These are phyloP conservation scores for Penicillium frequentans DNA, from an alignment of 2,329 filamentous ascomycete genomes.

Conservation along the genomic window DNA sequence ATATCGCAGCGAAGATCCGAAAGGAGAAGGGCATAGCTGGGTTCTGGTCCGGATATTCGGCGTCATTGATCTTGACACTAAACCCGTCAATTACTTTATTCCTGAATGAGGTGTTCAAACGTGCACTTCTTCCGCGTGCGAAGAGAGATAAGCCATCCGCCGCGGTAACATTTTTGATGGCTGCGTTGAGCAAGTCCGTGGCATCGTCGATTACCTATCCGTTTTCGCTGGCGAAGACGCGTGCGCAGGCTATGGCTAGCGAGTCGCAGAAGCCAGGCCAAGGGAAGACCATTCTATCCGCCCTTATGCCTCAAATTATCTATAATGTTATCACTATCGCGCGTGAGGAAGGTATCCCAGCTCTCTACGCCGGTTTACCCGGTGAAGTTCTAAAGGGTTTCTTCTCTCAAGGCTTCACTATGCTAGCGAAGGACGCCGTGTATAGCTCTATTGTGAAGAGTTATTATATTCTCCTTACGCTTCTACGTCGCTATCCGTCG, in stretches of 20 bases:
- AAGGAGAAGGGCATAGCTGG: conserved; percentile 70
- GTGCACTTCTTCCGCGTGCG: conserved; percentile 55
- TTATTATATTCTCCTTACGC: conserved; percentile 65
- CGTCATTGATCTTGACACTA: conserved; percentile 73
- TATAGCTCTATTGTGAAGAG: conserved; percentile 70
- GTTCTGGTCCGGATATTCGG: conserved; percentile 87
- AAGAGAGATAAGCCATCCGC: conserved; percentile 55
- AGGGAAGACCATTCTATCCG: conserved; percentile 4
- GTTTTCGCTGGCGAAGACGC: conserved; percentile 79
- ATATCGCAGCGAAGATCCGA: conserved; percentile 65
- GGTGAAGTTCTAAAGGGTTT: conserved; percentile 81
- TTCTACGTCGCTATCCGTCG: conserved; percentile 46
- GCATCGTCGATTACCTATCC: conserved; percentile 81
- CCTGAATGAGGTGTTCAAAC: conserved; percentile 71
- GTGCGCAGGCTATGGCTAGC: conserved; percentile 61
- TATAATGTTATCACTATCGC: conserved; percentile 59
- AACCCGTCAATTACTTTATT: conserved; percentile 88
- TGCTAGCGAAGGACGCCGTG: conserved; percentile 79
- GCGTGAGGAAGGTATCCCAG: conserved; percentile 64
- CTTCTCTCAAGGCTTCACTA: conserved; percentile 81
- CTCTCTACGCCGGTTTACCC: conserved; percentile 73
- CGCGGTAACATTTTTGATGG: conserved; percentile 62
- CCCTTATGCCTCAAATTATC: conserved; percentile 57
- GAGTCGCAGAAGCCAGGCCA: conserved; percentile 1
- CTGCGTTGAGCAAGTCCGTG: conserved; percentile 74